These are phyloP conservation scores for Mrakia blollopis DNA, from an alignment of 768 basidiomycete genomes.

Conservation along the genomic window DNA sequence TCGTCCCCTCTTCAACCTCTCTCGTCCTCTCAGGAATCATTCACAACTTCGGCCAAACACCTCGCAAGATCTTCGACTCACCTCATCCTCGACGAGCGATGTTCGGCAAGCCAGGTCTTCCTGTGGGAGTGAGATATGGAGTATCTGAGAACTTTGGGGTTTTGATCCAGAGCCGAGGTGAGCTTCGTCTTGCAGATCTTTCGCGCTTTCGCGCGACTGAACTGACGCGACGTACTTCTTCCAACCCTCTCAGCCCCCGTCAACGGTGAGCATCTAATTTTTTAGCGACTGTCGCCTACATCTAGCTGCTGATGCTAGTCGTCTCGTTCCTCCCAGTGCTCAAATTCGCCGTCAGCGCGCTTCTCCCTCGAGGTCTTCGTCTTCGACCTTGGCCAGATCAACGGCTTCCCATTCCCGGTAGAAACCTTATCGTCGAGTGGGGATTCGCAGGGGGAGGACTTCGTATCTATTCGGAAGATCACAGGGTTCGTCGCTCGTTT, in stretches of 20 bases:
- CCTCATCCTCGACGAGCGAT: conserved; percentile 72
- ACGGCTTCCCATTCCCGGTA: conserved; percentile 55
- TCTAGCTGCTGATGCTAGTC: too few relatives aligned
- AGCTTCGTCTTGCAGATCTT: background rate
- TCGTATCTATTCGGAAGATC: conserved; percentile 55
- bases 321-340: conserved; percentile 44
- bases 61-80: conserved; percentile 69
- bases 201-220: background rate
- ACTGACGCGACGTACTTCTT: conserved; percentile 1
- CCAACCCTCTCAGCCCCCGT: conserved; percentile 3
- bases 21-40: background rate
- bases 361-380: conserved; percentile 58
- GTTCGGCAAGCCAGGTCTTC: conserved; percentile 60
- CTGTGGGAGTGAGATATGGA: conserved; percentile 65
- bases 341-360: conserved; percentile 50
- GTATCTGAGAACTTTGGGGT: conserved; percentile 68
- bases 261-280: conserved; percentile 54
- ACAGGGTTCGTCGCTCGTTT: background rate
- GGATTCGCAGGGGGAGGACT: conserved; percentile 49
- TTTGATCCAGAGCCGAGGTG: conserved; percentile 23
- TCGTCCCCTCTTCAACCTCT: background rate
- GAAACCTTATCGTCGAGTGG: conserved; percentile 72
- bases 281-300: too few relatives aligned
- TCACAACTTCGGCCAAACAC: conserved; percentile 80
- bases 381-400: conserved; percentile 62